Evolutionary conservation across 495 filamentous ascomycete species (phyloP), one percentile per base, ranked within the genome.

Genomic region (Pseudoneurospora amorphoporcata): DNA sequence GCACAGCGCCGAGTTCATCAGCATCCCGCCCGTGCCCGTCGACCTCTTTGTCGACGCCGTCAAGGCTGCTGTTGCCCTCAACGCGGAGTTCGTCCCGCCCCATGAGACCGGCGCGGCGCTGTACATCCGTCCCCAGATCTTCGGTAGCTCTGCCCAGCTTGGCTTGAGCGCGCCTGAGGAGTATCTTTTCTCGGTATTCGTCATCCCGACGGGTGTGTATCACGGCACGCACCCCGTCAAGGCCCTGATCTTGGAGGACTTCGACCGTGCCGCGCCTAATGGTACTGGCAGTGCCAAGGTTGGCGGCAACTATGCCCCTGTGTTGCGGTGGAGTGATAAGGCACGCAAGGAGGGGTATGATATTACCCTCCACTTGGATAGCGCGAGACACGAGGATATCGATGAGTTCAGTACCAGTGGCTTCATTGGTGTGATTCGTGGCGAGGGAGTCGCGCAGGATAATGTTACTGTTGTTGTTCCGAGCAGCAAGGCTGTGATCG

Each of bases 401-500:
- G 94, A 97, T 75, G 94, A 97, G 83, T 97, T 97, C 74, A 93
- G 90, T 69, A 97, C 94, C 0, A 91, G 88, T 41, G 94, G 92
- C 2, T 96, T 97, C 73, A 89, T 97, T 70, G 94, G 92, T 0
- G 90, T 91, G 7, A 83, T 87, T 74, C 86, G 88, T 47, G 83
- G 87, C 7, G 81, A 88, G 2, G 86, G 87, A 0, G 82, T 84
- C 3, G 72, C 23, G 23, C 23, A 85, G n/a, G 12, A 65, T 65
- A 29, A 65, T 3, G 84, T 91, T 17, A 94, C 88, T 17, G 79
- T 97, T 0, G 89, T 95, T 5, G 89, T 92, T 69, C 92, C 94
- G 6, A 90, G 94, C 79, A 92, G 90, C 75, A 90, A 87, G 75
- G 92, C 88, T 73, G 92, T 94, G 29, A 97, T 97, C 78, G 85